phyloP scores from a whole-genome alignment of 31 red algal species.

The Odonthalia washingtoniensis region DNA sequence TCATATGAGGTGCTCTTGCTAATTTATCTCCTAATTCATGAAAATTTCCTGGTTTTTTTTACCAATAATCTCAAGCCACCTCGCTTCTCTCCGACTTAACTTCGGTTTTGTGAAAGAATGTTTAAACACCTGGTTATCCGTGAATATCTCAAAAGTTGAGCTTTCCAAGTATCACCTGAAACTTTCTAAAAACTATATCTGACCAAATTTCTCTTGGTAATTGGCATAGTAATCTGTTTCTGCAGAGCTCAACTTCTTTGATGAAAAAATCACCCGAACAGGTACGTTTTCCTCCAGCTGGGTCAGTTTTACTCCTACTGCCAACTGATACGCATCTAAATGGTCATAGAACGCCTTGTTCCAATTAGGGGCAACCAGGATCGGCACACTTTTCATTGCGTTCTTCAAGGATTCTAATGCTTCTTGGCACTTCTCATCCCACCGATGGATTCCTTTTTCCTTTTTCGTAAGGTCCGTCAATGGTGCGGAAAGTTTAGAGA shows the following conservation, averaged over 20 bases:
- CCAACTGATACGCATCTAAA: slow-evolving; percentile 39
- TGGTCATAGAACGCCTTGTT: slow-evolving; percentile 38
- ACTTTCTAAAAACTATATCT: not conserved
- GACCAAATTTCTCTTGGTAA: not conserved
- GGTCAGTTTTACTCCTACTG: slow-evolving; percentile 47
- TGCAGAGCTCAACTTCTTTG: slow-evolving; percentile 11
- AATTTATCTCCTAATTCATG: slow-evolving; percentile 19
- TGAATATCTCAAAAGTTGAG: slow-evolving; percentile 49
- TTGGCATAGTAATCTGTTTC: slow-evolving; percentile 20
- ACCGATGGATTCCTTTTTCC: slow-evolving; percentile 2
- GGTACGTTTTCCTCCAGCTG: slow-evolving; percentile 20
- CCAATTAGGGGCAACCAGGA: slow-evolving; percentile 33
- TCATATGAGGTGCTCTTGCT: not conserved
- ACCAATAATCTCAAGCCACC: slow-evolving; percentile 13
- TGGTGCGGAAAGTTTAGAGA: slow-evolving; percentile 41
- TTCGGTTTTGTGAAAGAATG: slow-evolving; percentile 31
- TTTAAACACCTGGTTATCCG: slow-evolving; percentile 46
- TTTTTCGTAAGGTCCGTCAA: slow-evolving; percentile 49
- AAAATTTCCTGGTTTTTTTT: slow-evolving; percentile 23
- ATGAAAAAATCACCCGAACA: slow-evolving; percentile 40
- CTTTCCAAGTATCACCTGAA: slow-evolving; percentile 43
- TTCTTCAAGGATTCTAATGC: slow-evolving; percentile 27
- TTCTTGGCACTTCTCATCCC: slow-evolving; percentile 10
- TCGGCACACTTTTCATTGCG: slow-evolving; percentile 23
- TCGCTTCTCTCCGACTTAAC: slow-evolving; percentile 3